These are phyloP conservation scores for Malassezia restricta DNA, from an alignment of 1,284 basidiomycete species.

Conservation along the genomic window DNA sequence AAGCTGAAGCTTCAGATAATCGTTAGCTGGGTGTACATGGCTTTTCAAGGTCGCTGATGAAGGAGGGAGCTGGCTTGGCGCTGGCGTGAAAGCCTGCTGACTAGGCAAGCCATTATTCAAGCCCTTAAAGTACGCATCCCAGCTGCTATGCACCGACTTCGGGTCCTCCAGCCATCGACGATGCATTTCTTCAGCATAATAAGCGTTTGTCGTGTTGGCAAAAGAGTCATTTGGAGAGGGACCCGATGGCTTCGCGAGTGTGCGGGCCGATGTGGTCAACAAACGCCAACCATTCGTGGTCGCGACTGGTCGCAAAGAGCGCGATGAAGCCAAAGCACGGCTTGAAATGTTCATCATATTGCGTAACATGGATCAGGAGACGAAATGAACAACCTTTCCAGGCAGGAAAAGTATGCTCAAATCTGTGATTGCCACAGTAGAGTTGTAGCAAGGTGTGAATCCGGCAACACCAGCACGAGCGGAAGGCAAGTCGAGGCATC, in stretches of 20 bases:
- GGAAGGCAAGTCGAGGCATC: too few species aligned
- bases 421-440: background rate
- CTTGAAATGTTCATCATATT: conserved; percentile 3
- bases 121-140: conserved; percentile 88
- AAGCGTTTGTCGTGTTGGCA: conserved; percentile 64
- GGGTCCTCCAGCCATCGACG: conserved; percentile 54
- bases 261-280: background rate
- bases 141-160: conserved; percentile 80
- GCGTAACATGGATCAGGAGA: conserved; percentile 3
- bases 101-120: conserved; percentile 79
- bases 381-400: conserved; percentile 1
- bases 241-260: conserved; percentile 8
- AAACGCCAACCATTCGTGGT: conserved; percentile 2
- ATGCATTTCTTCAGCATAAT: conserved; percentile 76
- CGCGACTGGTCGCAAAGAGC: background rate
- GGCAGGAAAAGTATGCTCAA: background rate
- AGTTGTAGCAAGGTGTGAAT: background rate
- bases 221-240: conserved; percentile 36
- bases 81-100: conserved; percentile 69
- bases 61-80: conserved; percentile 57
- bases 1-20: conserved; percentile 64
- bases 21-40: conserved; percentile 63
- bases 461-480: too few species aligned
- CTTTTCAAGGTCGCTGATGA: conserved; percentile 57
- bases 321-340: background rate